Evolutionary conservation across 371 early-diverging fungal species (phyloP).

Genomic region (Circinella minor): DNA sequence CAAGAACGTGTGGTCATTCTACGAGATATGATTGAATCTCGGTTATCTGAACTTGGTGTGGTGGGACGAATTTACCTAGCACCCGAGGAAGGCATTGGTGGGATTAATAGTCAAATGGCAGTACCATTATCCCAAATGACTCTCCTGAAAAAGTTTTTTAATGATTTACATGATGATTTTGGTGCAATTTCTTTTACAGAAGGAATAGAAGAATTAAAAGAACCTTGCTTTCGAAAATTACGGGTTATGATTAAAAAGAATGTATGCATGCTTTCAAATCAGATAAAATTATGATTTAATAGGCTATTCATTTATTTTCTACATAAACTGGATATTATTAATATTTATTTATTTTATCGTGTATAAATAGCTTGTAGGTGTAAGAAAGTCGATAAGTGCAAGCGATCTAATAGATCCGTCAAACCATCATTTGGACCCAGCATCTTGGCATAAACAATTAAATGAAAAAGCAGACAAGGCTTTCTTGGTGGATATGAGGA

Average conservation of each 20-base stretch:
- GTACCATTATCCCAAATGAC: constrained; percentile 55
- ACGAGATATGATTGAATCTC: constrained; percentile 24
- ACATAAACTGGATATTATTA: too few species aligned
- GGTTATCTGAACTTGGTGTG: constrained; percentile 50
- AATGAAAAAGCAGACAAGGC: constrained; percentile 28
- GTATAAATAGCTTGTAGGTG: constrained; percentile 54
- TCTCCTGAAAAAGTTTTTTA: constrained; percentile 48
- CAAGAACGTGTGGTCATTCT: constrained; percentile 20
- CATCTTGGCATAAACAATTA: constrained; percentile 69
- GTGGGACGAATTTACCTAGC: constrained; percentile 77
- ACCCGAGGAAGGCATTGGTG: constrained; percentile 53
- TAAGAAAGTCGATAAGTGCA: constrained; percentile 48
- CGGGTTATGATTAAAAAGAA: constrained; percentile 66
- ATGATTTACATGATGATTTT: constrained; percentile 26
- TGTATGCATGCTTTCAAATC: constrained; percentile 30
- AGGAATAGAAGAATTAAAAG: constrained; percentile 59
- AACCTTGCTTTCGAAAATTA: constrained; percentile 64
- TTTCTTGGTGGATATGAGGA: constrained; percentile 78
- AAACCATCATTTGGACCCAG: constrained; percentile 55
- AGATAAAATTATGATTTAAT: not conserved
- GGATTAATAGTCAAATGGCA: constrained; percentile 80
- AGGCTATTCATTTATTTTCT: too few species aligned
- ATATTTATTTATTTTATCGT: too few species aligned
- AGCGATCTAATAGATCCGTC: constrained; percentile 62
- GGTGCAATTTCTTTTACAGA: constrained; percentile 58